Evolutionary conservation across 306 rosid genomes (phyloP).

Genomic region (Pueraria montana): DNA sequence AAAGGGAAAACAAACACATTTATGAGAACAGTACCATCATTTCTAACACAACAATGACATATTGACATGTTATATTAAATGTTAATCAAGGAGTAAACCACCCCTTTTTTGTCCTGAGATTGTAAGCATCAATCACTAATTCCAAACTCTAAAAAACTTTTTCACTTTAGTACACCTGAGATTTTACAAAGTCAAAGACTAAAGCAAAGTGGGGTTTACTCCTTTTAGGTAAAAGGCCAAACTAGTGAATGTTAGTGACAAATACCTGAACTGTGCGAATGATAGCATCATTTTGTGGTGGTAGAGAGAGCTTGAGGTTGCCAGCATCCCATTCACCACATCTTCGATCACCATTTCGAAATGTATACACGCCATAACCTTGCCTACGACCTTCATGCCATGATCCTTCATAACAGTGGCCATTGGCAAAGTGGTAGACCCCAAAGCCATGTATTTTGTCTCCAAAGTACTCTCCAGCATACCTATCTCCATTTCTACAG

Average conservation of each 20-base stretch:
- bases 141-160: background rate
- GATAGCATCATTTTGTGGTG: constrained; percentile 59
- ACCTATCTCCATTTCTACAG: constrained; percentile 87
- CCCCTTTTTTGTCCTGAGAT: background rate
- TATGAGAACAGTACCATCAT: constrained; percentile 13
- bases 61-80: background rate
- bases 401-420: constrained; percentile 91
- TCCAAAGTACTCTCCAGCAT: constrained; percentile 92
- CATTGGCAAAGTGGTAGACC: constrained; percentile 81
- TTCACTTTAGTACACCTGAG: background rate
- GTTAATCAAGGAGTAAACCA: background rate
- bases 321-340: constrained; percentile 90
- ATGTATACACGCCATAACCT: constrained; percentile 77
- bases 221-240: background rate
- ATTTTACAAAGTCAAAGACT: background rate
- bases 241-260: background rate
- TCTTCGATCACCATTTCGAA: constrained; percentile 66
- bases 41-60: background rate
- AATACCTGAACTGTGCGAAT: constrained; percentile 78
- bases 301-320: constrained; percentile 66
- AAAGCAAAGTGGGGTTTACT: background rate
- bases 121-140: background rate
- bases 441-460: constrained; percentile 96
- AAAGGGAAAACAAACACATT: background rate
- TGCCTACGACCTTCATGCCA: constrained; percentile 95